Base-by-base conservation (phyloP, 179 eudicot genomes). In the Spinacia oleracea region DNA sequence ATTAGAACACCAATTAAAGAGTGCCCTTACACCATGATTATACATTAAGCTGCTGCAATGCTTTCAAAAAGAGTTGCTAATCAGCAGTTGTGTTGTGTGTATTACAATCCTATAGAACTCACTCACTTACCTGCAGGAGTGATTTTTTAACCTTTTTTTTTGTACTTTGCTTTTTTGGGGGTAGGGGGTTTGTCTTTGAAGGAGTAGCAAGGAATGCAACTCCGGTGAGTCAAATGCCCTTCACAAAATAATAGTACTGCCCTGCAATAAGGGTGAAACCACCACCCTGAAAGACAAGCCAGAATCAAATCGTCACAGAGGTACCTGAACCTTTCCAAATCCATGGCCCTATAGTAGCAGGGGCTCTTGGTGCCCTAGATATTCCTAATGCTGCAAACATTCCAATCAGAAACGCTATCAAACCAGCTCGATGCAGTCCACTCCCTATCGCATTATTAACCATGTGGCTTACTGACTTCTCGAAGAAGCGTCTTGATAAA, bases 41-140 rank as follows among this genome's bases (percentile, higher is more conserved):
- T 70, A 73, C 79, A 77, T 72, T 78, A 74, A 80, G 74, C 81
- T 66, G 81, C 81, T 78, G 70, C 65, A 78, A 67, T 73, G 81
- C 81, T 82, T 78, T 78, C 42, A 80, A 78, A 78, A 55, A 82
- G 50, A 21, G 32, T 32, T 72, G 67, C 72, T 60, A 55, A 69
- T 65, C 69, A 72, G 84, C 81, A 81, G 73, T 31, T 1, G 35
- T 43, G 15, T 48, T 38, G 14, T 77, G 66, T 48, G 32, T 64
- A 31, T 72, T 40, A 71, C 80, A 81, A 66, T 72, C 16, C 55
- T 71, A 29, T 56, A 48, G 34, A 31, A 40, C 12, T 62, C 35
- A 21, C 78, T 80, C 72, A 51, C 55, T 55, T 55, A 12, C 46
- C 76, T 23, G 66, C 32, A 48, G 21, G 60, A 72, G 48, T 78